Base-by-base conservation (phyloP, 2,329 filamentous ascomycete genomes). In the Colletotrichum limetticola region DNA sequence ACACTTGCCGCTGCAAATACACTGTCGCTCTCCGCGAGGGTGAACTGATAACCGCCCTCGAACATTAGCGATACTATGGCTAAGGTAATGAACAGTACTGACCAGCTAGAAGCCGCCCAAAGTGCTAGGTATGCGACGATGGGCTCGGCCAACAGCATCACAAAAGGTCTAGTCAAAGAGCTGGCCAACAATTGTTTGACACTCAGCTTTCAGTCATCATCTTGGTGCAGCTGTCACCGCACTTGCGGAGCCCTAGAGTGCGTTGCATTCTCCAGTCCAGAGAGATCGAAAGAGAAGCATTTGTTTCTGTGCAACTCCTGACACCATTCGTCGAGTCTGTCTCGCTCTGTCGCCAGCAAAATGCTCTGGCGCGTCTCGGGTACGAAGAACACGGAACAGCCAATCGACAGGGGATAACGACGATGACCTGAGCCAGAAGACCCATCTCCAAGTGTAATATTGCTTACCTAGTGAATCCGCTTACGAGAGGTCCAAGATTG, bases 361-460 rank as follows among this genome's bases (percentile, higher is more conserved):
- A 98, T 94, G 0, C 91, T 93, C 0, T 93, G 95, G 9, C 95
- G 86, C 3, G 94, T 97, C 81, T 98, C 95, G 59, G 24, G 24
- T 24, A 91, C 90, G 82, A 97, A 95, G 68, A 94, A 89, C 4
- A 93, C 63, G 11, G 89, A 86, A 97, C 88, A 1, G 91, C 82
- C 0, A 90, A 75, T 66, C 6, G 88, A 56, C 95, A 81, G 1
- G 91, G 79, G 0, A 86, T 91, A 66, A 91, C 90, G n/a, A 89
- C 83, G 53, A 98, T 94, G 5, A 91, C 90, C 77, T 98, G 95
- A 56, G 24, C 58, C 49, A 63, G 52, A 57, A 68, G 4, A 68
- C 28, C 66, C 94, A 68, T 26, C 58, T 46, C 66, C 49, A 68
- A 35, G 35, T 49, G 22, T 19, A 5, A 24, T 46, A 46, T 35